A percentile compares a stretch with the other conserved stretches of the same genome.
Conservation (phyloP, 768 basidiomycete species). For the Xerocomellus amylosporus region DNA sequence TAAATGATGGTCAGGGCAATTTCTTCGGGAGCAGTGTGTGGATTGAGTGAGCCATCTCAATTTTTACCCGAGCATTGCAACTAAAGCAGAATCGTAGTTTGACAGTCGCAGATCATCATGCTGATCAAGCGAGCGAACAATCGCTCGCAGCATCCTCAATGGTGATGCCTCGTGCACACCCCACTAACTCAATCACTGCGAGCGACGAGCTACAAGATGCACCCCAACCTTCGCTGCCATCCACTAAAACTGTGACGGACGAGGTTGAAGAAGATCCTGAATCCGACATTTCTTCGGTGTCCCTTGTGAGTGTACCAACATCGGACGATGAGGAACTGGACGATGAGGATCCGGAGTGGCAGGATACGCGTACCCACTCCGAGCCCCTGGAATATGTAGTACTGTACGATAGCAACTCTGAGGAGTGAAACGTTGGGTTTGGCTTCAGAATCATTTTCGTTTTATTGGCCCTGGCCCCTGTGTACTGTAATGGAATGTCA, state of each 20-base stretch:
- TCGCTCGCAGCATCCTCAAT: conserved; percentile 67
- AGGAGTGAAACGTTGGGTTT: conserved; percentile 34
- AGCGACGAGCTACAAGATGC: conserved; percentile 5
- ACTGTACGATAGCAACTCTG: conserved; percentile 64
- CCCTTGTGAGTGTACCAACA: conserved; percentile 60
- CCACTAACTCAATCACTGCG: conserved; percentile 11
- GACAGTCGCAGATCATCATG: conserved; percentile 55
- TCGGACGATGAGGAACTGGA: conserved; percentile 52
- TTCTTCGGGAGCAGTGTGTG: conserved; percentile 70
- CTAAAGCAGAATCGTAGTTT: conserved; percentile 43
- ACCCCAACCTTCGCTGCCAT: conserved; percentile 15
- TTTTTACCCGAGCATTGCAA: neutral
- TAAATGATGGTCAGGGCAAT: conserved; percentile 55
- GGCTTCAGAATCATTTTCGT: neutral
- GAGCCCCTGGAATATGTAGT: conserved; percentile 62
- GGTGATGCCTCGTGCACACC: conserved; percentile 53
- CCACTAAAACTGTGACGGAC: conserved; percentile 40
- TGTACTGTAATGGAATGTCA: neutral
- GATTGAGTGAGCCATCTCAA: conserved; percentile 62
- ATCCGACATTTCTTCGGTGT: conserved; percentile 49
- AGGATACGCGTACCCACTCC: conserved; percentile 49
- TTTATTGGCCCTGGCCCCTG: conserved; percentile 1
- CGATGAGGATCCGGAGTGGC: conserved; percentile 55
- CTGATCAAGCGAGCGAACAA: conserved; percentile 37
- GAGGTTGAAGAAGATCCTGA: conserved; percentile 31